Base-by-base conservation (phyloP, 441 rosid species). In the Daphne laureola region DNA sequence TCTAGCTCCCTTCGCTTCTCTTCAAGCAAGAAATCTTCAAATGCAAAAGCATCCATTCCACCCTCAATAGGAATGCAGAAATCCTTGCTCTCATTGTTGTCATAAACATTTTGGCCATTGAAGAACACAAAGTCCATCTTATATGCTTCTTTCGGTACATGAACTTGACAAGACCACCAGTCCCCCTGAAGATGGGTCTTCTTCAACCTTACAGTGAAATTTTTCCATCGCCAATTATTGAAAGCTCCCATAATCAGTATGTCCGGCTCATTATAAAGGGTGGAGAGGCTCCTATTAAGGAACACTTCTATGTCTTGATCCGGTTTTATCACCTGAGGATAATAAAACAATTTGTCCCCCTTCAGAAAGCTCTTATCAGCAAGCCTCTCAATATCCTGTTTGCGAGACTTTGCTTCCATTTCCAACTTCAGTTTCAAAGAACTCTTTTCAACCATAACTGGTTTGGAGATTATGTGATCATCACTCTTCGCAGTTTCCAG, bases 221-320 rank as follows among this genome's bases (percentile, higher is more conserved):
- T 83, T 60, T 81, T 85, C 92, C 92, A 92, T 69, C 87, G 82
- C 98, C 98, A 89, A 21, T 82, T 89, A 67, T 93, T 93, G 56
- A 93, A 93, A 41, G 95, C 92, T 36, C 97, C 97, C 95, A 89
- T 89, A 57, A 87, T 72, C 50, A 93, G 67, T 70, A 86, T 55
- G 66, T 89, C 90, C 0, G 82, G 70, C 55, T 86, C 96, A 21
- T 70, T 62, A 7, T 59, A 67, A 62, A 92, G 78, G 53, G 76
- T 62, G 4, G 97, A 92, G 8, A 84, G 63, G 64, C 70, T 75
- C 78, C 68, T 77, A 69, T 86, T 77, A 51, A 86, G 73, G 66
- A 86, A 92, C 61, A 89, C 78, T 70, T 89, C 92, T 56, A 84
- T 61, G 62, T 86, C 87, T 68, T 77, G 74, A 69, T 75, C 82